Percentiles rank a stretch among this genome's conserved stretches.
Evolutionary conservation across 1,284 basidiomycete genomes (phyloP).

Genomic region (Leucoagaricus sp.): DNA sequence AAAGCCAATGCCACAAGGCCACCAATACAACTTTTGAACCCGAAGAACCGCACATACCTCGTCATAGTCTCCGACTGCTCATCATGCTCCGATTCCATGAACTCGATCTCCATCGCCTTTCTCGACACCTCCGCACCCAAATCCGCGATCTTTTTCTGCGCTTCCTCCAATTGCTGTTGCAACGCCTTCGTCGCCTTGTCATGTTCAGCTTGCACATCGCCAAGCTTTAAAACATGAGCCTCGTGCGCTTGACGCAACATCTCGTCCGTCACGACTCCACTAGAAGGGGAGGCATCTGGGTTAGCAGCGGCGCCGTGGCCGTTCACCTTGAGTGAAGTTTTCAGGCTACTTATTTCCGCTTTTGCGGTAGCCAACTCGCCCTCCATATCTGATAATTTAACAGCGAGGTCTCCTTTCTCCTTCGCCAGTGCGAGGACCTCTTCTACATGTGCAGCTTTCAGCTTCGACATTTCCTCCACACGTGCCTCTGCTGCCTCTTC

Average conservation of each 20-base stretch:
- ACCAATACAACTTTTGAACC: conserved; percentile 57
- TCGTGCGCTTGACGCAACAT: conserved; percentile 75
- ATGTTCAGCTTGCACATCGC: conserved; percentile 75
- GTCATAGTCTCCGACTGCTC: conserved; percentile 73
- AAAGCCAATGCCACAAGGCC: conserved; percentile 57
- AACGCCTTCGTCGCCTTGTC: conserved; percentile 60
- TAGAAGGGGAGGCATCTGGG: conserved; percentile 33
- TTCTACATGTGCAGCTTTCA: conserved; percentile 58
- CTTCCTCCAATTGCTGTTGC: conserved; percentile 62
- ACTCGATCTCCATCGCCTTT: conserved; percentile 78
- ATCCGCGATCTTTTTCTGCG: conserved; percentile 53
- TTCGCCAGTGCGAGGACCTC: conserved; percentile 53
- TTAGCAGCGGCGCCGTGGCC: conserved; percentile 39
- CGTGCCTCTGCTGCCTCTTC: conserved; percentile 69
- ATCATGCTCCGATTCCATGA: conserved; percentile 75
- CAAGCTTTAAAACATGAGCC: conserved; percentile 79
- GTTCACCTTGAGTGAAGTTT: conserved; percentile 55
- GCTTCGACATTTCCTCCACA: conserved; percentile 66
- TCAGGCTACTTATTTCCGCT: conserved; percentile 50
- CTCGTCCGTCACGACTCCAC: conserved; percentile 60
- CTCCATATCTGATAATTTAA: conserved; percentile 69
- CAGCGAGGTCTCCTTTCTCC: conserved; percentile 60
- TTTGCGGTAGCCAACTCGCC: conserved; percentile 70
- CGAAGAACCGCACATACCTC: conserved; percentile 71
- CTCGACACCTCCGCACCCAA: conserved; percentile 61